Conservation (phyloP, 1,284 basidiomycete genomes). For the Cutaneotrichosporon cavernicola region DNA sequence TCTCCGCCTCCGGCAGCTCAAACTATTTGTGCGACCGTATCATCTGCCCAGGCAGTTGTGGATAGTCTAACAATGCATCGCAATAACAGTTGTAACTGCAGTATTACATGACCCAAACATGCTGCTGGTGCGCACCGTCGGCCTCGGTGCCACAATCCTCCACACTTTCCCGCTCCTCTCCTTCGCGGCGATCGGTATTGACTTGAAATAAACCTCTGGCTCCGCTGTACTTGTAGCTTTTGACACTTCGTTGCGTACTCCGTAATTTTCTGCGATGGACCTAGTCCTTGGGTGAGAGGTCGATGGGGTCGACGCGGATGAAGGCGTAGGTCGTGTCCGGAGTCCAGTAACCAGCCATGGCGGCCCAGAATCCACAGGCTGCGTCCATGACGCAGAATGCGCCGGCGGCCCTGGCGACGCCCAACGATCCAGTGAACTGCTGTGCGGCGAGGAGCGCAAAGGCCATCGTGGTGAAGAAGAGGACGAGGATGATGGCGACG, state of each 20-base stretch:
- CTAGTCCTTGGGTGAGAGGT: conserved; percentile 19
- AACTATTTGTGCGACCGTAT: not conserved
- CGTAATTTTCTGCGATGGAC: not conserved
- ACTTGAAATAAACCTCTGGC: not conserved
- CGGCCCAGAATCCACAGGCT: conserved; percentile 22
- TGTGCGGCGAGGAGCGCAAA: conserved; percentile 17
- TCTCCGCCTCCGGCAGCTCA: not conserved
- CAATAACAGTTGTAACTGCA: not conserved
- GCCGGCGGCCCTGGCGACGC: conserved; percentile 14
- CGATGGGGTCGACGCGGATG: conserved; percentile 14
- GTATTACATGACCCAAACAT: not conserved
- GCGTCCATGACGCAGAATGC: conserved; percentile 19
- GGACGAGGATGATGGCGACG: conserved; percentile 23
- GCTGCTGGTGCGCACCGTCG: not conserved
- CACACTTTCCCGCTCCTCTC: not conserved
- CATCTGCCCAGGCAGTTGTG: not conserved
- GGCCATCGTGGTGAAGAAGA: conserved; percentile 16
- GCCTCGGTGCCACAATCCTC: not conserved
- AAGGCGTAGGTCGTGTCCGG: conserved; percentile 22
- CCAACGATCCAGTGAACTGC: conserved; percentile 9
- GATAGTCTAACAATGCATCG: not conserved
- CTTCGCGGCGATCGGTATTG: not conserved
- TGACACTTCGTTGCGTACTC: not conserved
- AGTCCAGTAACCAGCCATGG: conserved; percentile 27
- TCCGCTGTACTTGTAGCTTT: not conserved